Evolutionary conservation across 2,329 filamentous ascomycete genomes (phyloP).

Genomic region (Penicillium aurantiogriseum): DNA sequence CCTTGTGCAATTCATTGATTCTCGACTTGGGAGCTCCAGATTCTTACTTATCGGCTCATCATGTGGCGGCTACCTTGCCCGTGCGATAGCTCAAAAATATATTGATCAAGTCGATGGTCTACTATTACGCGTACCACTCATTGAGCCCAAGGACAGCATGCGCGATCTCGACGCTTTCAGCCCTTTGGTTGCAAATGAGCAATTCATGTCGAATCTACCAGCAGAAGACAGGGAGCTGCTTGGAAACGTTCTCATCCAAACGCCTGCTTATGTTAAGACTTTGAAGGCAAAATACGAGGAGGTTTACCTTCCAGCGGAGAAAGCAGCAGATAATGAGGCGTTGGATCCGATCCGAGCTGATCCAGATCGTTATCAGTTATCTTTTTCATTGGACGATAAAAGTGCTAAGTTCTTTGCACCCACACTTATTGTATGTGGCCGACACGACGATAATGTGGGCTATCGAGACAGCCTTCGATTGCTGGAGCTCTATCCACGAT

Average conservation of each 20-base stretch:
- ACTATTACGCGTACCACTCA: constrained; percentile 29
- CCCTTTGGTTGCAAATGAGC: constrained; percentile 24
- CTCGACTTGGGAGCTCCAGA: constrained; percentile 21
- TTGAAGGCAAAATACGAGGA: constrained; percentile 24
- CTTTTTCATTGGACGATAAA: constrained; percentile 18
- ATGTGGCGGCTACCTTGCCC: constrained; percentile 31
- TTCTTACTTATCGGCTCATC: constrained; percentile 30
- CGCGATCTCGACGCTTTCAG: constrained; percentile 29
- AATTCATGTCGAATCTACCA: constrained; percentile 25
- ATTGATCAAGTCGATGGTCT: constrained; percentile 26
- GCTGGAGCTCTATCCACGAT: constrained; percentile 29
- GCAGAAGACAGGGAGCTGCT: constrained; percentile 23
- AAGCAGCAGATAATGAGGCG: constrained; percentile 21
- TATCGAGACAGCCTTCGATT: constrained; percentile 32
- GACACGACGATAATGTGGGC: constrained; percentile 29
- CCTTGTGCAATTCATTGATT: constrained; percentile 28
- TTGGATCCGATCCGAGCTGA: constrained; percentile 30
- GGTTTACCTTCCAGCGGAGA: constrained; percentile 16
- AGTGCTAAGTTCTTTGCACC: constrained; percentile 26
- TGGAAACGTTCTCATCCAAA: constrained; percentile 29
- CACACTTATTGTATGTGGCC: constrained; percentile 30
- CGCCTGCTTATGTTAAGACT: constrained; percentile 23
- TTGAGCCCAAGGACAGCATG: constrained; percentile 23
- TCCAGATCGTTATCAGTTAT: constrained; percentile 26
- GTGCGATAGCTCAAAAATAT: constrained; percentile 29